Evolutionary conservation across 306 rosid species (phyloP).

Genomic region (Lupinus albus): DNA sequence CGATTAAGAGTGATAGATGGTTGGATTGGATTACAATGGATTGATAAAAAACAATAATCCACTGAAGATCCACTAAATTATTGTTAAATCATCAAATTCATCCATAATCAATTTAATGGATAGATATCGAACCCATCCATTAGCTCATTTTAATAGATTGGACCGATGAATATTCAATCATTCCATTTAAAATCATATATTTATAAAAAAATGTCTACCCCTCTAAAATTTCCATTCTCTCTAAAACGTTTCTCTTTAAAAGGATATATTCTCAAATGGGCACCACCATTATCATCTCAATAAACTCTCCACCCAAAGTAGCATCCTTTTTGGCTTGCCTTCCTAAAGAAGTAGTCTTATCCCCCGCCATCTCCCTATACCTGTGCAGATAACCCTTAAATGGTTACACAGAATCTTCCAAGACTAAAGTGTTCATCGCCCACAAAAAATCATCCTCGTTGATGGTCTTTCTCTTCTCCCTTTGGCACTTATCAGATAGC

Average conservation of each 20-base stretch:
- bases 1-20: neutral
- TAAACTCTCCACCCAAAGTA: neutral
- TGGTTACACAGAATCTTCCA: conserved; percentile 63
- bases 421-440: no score
- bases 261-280: no score
- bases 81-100: neutral
- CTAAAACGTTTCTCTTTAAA: no score
- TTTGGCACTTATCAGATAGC: conserved; percentile 50
- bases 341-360: conserved; percentile 38
- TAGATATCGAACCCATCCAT: no score
- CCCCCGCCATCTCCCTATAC: conserved; percentile 72
- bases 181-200: no score
- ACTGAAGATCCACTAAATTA: neutral
- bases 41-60: neutral
- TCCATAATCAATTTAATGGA: neutral
- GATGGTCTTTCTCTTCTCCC: no score
- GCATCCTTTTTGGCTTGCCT: neutral
- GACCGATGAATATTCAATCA: neutral
- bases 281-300: neutral
- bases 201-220: no score
- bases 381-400: conserved; percentile 62
- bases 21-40: neutral
- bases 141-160: no score
- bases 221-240: neutral
- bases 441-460: no score